Base-by-base conservation (phyloP, 352 stramenopile genomes). In the Phytophthora pluvialis region DNA sequence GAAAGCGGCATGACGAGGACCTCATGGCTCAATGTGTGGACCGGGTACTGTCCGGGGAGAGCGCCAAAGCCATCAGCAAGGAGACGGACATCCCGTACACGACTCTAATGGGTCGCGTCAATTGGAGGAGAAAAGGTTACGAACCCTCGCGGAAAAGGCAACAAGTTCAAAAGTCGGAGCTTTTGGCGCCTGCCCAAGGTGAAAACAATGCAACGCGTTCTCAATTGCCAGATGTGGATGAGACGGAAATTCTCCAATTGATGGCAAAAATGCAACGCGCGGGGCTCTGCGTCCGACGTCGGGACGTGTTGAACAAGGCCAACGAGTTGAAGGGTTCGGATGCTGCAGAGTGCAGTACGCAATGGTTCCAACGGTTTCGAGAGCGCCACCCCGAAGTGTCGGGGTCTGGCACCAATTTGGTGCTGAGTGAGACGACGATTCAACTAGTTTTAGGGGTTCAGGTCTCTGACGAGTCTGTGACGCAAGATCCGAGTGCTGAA, bases 341-440 rank as follows among this genome's bases (percentile, higher is more conserved):
- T 0, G 46, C 16, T 1, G 56, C 51, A 29, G 48, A 62, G 56
- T 64, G 52, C n/a, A 49, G 28, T 11, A 64, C 40, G 10, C 55
- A 62, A 12, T 71, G 63, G 63, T 71, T 67, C 43, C 53, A 54
- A n/a, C 56, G 56, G 16, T 71, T 67, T 38, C 36, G 63, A 43
- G 56, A 54, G n/a, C 52, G 63, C 5, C 48, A 71, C 36, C 31
- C 63, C 3, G 33, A 62, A 42, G 25, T 71, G 11, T 47, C 56
- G 21, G 63, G 63, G 5, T 29, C 61, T 28, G 63, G 63, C 28
- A 66, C 55, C 21, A 54, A 60, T 54, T 29, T 70, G 32, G 15
- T 60, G 9, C 21, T 70, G 39, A 21, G 15, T 13, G 46, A 48
- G 16, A 48, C 32, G 10, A 33, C 36, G 3, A 29, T 54, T 28